These are phyloP conservation scores for Carex arenaria DNA, from an alignment of 202 grass and related monocot genomes.

Conservation along the genomic window DNA sequence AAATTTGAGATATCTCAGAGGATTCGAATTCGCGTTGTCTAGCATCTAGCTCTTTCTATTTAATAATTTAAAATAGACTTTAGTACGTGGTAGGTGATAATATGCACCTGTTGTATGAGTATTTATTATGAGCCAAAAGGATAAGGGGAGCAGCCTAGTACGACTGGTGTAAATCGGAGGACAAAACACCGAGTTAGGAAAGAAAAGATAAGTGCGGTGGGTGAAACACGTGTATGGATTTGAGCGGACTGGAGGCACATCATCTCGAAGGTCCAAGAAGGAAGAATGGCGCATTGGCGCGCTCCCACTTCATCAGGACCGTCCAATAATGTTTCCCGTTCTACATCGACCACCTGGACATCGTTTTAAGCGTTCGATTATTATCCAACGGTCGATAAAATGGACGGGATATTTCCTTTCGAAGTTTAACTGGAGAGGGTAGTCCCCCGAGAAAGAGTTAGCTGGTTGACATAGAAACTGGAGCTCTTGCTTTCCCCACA, in stretches of 20 bases:
- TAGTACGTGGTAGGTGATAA: neutral
- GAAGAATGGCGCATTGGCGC: neutral
- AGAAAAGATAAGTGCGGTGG: neutral
- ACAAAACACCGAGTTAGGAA: slow-evolving; percentile 10
- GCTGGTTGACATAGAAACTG: neutral
- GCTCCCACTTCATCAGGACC: neutral
- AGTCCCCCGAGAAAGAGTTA: neutral
- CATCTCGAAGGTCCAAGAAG: neutral
- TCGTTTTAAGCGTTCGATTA: neutral
- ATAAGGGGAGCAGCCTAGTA: neutral
- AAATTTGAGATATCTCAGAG: too few relatives aligned
- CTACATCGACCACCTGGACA: too few relatives aligned
- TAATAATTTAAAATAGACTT: neutral
- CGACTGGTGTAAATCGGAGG: neutral
- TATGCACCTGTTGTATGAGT: neutral
- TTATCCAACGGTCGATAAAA: neutral
- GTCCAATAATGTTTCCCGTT: neutral
- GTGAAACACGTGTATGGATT: slow-evolving; percentile 47
- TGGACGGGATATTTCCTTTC: neutral
- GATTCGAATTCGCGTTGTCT: too few relatives aligned
- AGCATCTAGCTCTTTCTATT: too few relatives aligned
- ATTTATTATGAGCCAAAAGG: neutral
- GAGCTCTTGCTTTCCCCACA: neutral
- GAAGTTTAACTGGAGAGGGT: neutral
- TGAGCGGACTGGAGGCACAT: slow-evolving; percentile 18